Evolutionary conservation across 805 yeast species (phyloP).

Genomic region (Myxozyma sirexii): DNA sequence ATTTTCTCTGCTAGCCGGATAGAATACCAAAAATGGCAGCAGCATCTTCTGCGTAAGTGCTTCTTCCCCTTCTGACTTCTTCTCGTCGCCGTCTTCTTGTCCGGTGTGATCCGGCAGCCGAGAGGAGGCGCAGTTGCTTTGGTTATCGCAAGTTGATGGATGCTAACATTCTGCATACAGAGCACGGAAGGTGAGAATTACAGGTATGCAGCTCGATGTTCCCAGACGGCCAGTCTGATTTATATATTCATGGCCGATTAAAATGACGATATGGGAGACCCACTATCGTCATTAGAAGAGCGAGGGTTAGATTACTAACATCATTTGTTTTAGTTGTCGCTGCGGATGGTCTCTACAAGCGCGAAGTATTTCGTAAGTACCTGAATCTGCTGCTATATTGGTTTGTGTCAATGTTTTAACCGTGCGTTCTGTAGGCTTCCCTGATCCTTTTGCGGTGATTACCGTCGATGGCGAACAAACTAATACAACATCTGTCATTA

Average conservation of each 20-base stretch:
- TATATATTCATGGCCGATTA: not conserved
- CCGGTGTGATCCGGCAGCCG: constrained; percentile 11
- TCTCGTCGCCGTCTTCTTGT: not conserved
- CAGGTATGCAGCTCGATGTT: constrained; percentile 17
- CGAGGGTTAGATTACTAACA: not conserved
- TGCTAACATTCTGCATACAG: constrained; percentile 13
- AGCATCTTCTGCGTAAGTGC: constrained; percentile 15
- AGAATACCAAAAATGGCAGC: constrained; percentile 8
- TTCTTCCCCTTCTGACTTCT: not conserved
- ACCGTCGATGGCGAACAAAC: constrained; percentile 98
- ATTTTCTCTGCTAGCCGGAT: not conserved
- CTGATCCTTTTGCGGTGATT: constrained; percentile 96
- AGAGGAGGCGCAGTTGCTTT: constrained; percentile 1
- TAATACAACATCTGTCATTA: constrained; percentile 89
- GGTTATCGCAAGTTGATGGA: not conserved
- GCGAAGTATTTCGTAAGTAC: constrained; percentile 82
- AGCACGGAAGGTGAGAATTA: constrained; percentile 30
- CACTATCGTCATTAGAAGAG: not conserved
- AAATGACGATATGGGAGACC: not conserved
- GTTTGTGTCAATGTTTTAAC: no score
- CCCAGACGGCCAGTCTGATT: not conserved
- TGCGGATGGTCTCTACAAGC: constrained; percentile 91
- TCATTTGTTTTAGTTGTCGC: constrained; percentile 60
- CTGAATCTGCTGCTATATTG: not conserved
- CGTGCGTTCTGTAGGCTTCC: constrained; percentile 58